Evolutionary conservation across 768 basidiomycete species (phyloP).

Genomic region (Kwoniella europaea): DNA sequence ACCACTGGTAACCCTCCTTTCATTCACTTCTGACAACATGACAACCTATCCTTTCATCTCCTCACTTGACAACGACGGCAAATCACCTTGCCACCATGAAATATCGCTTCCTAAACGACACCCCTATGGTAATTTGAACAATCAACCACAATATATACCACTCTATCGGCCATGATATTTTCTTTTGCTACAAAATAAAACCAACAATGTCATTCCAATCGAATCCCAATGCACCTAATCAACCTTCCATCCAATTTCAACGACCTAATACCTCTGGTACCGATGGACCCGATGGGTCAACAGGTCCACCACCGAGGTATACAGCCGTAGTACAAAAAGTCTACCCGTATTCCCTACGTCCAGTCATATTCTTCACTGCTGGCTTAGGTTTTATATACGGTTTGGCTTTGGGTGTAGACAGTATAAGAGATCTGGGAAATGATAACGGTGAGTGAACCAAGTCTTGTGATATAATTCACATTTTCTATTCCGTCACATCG

Average conservation of each 20-base stretch:
- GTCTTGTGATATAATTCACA: no score
- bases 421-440: conserved; percentile 24
- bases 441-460: conserved; percentile 16
- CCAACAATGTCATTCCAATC: background rate
- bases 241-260: background rate
- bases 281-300: background rate
- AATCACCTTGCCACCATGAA: background rate
- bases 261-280: background rate
- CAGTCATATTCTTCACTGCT: conserved; percentile 43
- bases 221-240: background rate
- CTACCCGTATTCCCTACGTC: conserved; percentile 46
- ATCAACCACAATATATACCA: no score
- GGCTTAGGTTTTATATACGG: conserved; percentile 48
- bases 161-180: no score
- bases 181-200: no score
- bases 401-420: conserved; percentile 41
- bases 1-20: no score
- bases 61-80: background rate
- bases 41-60: background rate
- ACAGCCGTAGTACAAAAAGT: conserved; percentile 33
- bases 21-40: background rate
- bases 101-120: no score
- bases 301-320: conserved; percentile 27
- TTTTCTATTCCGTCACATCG: background rate
- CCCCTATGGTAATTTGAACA: no score